Evolutionary conservation across 1,284 basidiomycete genomes (phyloP).

Genomic region (Ustilago crameri): DNA sequence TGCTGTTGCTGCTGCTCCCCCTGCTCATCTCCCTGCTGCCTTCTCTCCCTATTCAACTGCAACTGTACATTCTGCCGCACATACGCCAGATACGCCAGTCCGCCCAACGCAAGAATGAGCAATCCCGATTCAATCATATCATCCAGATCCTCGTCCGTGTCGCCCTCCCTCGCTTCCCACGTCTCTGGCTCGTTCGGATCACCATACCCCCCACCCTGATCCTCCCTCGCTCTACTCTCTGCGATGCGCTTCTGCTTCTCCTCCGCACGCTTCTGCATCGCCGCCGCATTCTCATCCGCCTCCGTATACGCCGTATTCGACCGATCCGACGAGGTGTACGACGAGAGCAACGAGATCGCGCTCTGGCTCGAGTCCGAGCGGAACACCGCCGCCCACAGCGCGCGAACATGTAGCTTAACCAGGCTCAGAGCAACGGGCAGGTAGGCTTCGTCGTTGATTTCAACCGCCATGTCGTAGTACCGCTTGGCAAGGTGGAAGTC

Average conservation of each 20-base stretch:
- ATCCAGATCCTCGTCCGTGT: slow-evolving; percentile 48
- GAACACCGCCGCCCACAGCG: slow-evolving; percentile 74
- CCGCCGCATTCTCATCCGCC: slow-evolving; percentile 49
- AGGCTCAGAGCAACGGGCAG: slow-evolving; percentile 86
- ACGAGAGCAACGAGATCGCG: slow-evolving; percentile 54
- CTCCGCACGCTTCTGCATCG: slow-evolving; percentile 23
- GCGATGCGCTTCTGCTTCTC: slow-evolving; percentile 21
- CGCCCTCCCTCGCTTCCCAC: slow-evolving; percentile 33
- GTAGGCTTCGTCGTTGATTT: slow-evolving; percentile 87
- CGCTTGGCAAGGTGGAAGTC: slow-evolving; percentile 97
- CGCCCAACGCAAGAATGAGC: slow-evolving; percentile 55
- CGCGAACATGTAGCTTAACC: slow-evolving; percentile 83
- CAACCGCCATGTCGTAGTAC: slow-evolving; percentile 89
- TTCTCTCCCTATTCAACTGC: slow-evolving; percentile 46
- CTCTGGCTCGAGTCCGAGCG: slow-evolving; percentile 48
- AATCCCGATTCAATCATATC: slow-evolving; percentile 59
- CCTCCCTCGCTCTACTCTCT: slow-evolving; percentile 2
- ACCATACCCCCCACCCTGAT: slow-evolving; percentile 43
- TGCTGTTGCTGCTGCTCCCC: slow-evolving; percentile 2
- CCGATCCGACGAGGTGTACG: slow-evolving; percentile 29
- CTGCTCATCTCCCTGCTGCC: slow-evolving; percentile 26
- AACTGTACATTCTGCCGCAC: slow-evolving; percentile 54
- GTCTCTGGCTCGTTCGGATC: slow-evolving; percentile 57
- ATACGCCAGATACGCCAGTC: slow-evolving; percentile 53
- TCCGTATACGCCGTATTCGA: slow-evolving; percentile 51